Evolutionary conservation across 2,329 filamentous ascomycete species (phyloP).

Genomic region (Colletotrichum plurivorum): DNA sequence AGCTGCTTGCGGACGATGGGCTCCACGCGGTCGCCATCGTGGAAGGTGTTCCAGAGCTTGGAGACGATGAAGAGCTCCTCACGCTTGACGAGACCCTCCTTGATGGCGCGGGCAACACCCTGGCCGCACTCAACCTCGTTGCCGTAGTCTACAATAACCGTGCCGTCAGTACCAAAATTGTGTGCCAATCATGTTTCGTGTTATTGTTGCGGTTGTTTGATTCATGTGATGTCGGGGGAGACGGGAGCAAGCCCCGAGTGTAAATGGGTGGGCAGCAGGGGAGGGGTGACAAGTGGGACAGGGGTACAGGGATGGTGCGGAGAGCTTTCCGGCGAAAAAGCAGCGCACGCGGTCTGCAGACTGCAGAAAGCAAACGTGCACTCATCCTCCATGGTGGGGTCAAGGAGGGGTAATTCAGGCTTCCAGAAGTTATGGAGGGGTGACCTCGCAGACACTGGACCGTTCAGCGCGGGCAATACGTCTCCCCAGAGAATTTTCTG

Average conservation of each 20-base stretch:
- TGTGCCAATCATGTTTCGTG: neutral
- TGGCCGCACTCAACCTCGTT: conserved; percentile 85
- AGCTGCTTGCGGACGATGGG: conserved; percentile 83
- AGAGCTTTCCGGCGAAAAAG: conserved; percentile 36
- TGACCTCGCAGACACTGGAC: conserved; percentile 14
- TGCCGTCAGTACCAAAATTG: conserved; percentile 10
- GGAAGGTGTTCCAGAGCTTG: conserved; percentile 95
- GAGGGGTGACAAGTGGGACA: conserved; percentile 11
- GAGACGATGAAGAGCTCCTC: conserved; percentile 92
- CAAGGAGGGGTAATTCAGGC: conserved; percentile 37
- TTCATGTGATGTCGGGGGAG: conserved; percentile 21
- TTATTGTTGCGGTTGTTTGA: neutral
- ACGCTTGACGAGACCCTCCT: conserved; percentile 85
- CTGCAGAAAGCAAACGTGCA: conserved; percentile 25
- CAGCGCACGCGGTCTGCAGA: conserved; percentile 12
- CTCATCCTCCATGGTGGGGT: conserved; percentile 38
- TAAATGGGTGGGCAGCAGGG: conserved; percentile 21
- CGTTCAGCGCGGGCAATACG: neutral
- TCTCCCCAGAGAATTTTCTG: conserved; percentile 8
- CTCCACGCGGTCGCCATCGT: conserved; percentile 83
- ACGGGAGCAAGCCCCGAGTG: conserved; percentile 16
- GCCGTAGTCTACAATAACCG: conserved; percentile 75
- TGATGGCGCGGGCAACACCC: conserved; percentile 83
- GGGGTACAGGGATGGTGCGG: conserved; percentile 19
- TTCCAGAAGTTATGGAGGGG: conserved; percentile 23